These are phyloP conservation scores for Clarireedia sp. DNA, from an alignment of 2,329 filamentous ascomycete species.

Conservation along the genomic window DNA sequence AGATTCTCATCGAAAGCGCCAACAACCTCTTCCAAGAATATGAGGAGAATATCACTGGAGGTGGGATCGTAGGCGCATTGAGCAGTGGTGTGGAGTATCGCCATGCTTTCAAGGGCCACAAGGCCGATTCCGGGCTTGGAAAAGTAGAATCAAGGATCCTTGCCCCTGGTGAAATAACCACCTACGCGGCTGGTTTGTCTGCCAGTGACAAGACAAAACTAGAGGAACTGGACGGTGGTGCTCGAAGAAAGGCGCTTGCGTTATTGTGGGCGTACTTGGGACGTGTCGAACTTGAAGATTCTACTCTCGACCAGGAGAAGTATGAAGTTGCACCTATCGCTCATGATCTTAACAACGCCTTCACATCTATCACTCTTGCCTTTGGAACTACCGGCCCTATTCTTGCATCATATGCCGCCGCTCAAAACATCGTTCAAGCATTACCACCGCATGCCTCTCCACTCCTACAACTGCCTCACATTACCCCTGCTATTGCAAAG, in stretches of 20 bases:
- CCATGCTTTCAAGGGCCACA: slow-evolving; percentile 65
- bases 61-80: slow-evolving; percentile 70
- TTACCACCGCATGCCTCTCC: slow-evolving; percentile 76
- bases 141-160: slow-evolving; percentile 78
- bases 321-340: slow-evolving; percentile 84
- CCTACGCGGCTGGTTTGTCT: slow-evolving; percentile 52
- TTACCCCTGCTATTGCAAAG: slow-evolving; percentile 59
- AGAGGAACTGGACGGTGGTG: slow-evolving; percentile 70
- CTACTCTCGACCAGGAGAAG: slow-evolving; percentile 73
- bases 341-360: slow-evolving; percentile 75
- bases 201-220: slow-evolving; percentile 69
- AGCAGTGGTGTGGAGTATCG: slow-evolving; percentile 84
- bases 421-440: slow-evolving; percentile 85
- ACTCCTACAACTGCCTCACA: slow-evolving; percentile 83
- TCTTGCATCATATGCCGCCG: slow-evolving; percentile 70
- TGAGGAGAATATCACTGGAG: slow-evolving; percentile 72
- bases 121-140: slow-evolving; percentile 70
- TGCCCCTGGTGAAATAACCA: slow-evolving; percentile 46
- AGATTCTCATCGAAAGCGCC: slow-evolving; percentile 84
- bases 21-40: slow-evolving; percentile 94
- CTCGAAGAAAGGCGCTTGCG: slow-evolving; percentile 76
- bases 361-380: slow-evolving; percentile 77
- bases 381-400: slow-evolving; percentile 80
- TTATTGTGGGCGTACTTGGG: slow-evolving; percentile 94
- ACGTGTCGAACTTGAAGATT: slow-evolving; percentile 75